phyloP scores from a whole-genome alignment of 1,139 yeast species.

The Zygotorulaspora mrakii region DNA sequence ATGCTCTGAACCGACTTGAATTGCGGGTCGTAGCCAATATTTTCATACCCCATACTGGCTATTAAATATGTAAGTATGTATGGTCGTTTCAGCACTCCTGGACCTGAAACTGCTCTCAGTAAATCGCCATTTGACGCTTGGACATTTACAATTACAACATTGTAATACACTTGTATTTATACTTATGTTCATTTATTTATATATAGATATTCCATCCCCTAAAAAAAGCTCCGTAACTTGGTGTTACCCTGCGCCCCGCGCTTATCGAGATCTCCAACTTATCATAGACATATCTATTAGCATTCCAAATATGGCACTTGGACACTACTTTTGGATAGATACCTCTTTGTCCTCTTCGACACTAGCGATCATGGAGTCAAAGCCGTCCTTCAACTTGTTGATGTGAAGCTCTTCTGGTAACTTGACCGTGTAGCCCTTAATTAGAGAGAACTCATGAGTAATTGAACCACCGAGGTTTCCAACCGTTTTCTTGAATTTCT shows the following conservation, averaged over 20 bases:
- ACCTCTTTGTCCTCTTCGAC: constrained; percentile 33
- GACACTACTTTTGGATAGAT: constrained; percentile 13
- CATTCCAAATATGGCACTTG: no score
- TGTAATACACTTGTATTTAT: not conserved
- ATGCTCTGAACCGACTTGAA: constrained; percentile 80
- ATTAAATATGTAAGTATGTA: no score
- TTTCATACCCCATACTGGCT: constrained; percentile 25
- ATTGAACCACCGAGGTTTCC: constrained; percentile 57
- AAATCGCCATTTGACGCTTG: no score
- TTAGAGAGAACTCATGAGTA: constrained; percentile 58
- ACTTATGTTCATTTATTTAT: not conserved
- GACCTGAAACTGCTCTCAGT: no score
- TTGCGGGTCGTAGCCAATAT: constrained; percentile 59
- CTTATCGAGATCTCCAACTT: not conserved
- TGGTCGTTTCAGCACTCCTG: no score
- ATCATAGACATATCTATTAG: no score
- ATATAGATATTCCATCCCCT: constrained; percentile 1
- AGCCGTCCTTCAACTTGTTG: constrained; percentile 22
- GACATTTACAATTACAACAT: not conserved
- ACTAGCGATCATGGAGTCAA: constrained; percentile 24
- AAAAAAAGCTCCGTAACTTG: not conserved
- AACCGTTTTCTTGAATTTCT: constrained; percentile 27
- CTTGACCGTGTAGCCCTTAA: constrained; percentile 56
- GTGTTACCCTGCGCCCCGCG: constrained; percentile 2
- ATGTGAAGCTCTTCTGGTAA: constrained; percentile 26